phyloP scores from a whole-genome alignment of 108 stramenopile species.

The Discostella stelligeroides region DNA sequence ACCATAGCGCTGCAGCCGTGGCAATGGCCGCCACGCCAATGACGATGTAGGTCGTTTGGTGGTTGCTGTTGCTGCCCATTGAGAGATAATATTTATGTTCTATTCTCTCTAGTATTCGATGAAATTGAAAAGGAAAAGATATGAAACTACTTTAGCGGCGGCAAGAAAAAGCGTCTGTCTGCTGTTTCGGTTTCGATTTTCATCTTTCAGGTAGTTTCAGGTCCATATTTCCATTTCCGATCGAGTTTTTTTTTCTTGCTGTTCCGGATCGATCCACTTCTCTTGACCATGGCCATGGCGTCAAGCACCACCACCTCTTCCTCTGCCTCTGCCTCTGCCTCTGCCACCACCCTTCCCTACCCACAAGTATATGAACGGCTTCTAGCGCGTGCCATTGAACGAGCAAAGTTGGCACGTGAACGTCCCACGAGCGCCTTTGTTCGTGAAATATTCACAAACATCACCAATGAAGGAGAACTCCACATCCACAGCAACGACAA shows the following conservation, averaged over 20 bases:
- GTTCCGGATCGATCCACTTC: no score
- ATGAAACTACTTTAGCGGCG: no score
- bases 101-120: no score
- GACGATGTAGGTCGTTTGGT: constrained; percentile 32
- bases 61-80: constrained; percentile 18
- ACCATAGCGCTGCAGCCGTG: constrained; percentile 41
- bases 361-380: constrained; percentile 12
- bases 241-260: no score
- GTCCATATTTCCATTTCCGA: no score
- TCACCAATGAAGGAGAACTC: not conserved
- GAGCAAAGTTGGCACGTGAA: constrained; percentile 1
- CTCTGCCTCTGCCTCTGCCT: no score
- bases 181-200: no score
- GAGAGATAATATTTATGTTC: no score
- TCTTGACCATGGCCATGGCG: constrained; percentile 10
- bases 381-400: constrained; percentile 12
- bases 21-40: constrained; percentile 33
- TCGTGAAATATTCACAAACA: constrained; percentile 12
- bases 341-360: not conserved
- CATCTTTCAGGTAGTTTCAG: no score
- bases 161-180: no score
- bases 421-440: constrained; percentile 15
- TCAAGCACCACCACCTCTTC: not conserved
- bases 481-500: not conserved
- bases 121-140: no score